These are phyloP conservation scores for Crithidia expoeki DNA, from an alignment of 208 protist genomes.

Conservation along the genomic window DNA sequence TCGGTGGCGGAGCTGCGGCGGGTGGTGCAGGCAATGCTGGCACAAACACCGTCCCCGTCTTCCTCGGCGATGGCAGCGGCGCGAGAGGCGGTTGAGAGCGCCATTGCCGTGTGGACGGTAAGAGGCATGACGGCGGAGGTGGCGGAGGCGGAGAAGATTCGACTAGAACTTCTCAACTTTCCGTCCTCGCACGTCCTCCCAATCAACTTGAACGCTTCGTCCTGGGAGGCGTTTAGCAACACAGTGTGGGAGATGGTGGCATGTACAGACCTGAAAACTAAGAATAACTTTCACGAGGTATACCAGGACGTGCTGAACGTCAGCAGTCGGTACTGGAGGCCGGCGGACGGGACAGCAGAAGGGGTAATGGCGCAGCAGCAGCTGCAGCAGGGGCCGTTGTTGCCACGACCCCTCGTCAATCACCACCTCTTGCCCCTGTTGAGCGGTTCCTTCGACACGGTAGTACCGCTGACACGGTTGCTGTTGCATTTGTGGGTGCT, in stretches of 20 bases:
- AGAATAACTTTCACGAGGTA: background rate
- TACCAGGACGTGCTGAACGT: slow-evolving; percentile 13
- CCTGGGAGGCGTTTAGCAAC: slow-evolving; percentile 21
- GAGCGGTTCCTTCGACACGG: slow-evolving; percentile 25
- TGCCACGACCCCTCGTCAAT: slow-evolving; percentile 4
- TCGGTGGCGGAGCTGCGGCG: slow-evolving; percentile 12
- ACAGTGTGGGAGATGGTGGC: slow-evolving; percentile 11
- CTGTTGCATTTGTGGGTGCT: slow-evolving; percentile 41
- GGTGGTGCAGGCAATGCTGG: slow-evolving; percentile 1
- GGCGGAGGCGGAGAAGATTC: slow-evolving; percentile 12
- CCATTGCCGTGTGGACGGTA: slow-evolving; percentile 19
- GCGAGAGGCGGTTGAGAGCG: slow-evolving; percentile 32
- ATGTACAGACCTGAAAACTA: too few relatives aligned
- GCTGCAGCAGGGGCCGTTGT: background rate
- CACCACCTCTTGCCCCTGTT: slow-evolving; percentile 17
- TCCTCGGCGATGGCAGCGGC: slow-evolving; percentile 2
- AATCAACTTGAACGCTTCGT: slow-evolving; percentile 3
- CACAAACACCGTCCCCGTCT: background rate
- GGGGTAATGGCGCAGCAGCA: background rate
- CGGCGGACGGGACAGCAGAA: background rate
- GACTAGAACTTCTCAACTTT: background rate
- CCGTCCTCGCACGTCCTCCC: background rate
- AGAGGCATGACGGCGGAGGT: slow-evolving; percentile 17
- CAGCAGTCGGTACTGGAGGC: slow-evolving; percentile 5
- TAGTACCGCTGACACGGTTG: slow-evolving; percentile 27